Percentiles rank a stretch among this genome's conserved stretches.
These are phyloP conservation scores for Nicotiana noctiflora DNA, from an alignment of 257 asterid species.

Conservation along the genomic window DNA sequence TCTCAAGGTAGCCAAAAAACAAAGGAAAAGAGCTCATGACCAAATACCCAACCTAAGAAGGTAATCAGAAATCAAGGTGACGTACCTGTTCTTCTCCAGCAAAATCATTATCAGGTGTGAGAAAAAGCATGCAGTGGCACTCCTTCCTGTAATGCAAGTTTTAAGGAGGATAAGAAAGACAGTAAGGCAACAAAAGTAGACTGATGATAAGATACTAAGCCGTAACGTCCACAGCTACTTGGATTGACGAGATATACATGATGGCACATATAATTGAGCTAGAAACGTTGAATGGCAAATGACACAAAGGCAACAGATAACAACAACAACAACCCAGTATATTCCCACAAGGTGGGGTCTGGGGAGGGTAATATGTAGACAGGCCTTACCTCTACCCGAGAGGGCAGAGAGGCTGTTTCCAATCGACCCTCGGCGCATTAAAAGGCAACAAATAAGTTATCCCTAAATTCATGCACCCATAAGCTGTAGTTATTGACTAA, in stretches of 20 bases:
- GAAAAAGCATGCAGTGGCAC: conserved; percentile 97
- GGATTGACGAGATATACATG: background rate
- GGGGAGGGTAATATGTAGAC: too few species aligned
- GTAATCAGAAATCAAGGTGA: background rate
- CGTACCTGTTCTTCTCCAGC: conserved; percentile 92
- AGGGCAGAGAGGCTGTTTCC: too few species aligned
- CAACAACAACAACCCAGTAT: too few species aligned
- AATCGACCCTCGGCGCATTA: too few species aligned
- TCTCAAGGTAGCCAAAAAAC: background rate
- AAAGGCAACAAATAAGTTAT: too few species aligned
- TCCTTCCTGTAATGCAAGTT: conserved; percentile 52
- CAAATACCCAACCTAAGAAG: background rate
- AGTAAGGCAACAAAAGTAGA: background rate
- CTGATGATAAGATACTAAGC: background rate
- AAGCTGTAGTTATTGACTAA: background rate
- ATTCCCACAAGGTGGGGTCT: too few species aligned
- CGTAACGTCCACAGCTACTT: background rate
- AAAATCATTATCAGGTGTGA: conserved; percentile 81
- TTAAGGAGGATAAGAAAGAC: background rate
- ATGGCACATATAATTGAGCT: background rate
- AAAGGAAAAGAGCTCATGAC: background rate
- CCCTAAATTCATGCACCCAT: background rate
- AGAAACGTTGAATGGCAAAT: background rate
- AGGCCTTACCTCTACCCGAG: too few species aligned
- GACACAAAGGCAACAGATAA: background rate